A percentile compares a stretch with the other conserved stretches of the same genome.
Conservation (phyloP, 108 stramenopile species). For the Conticribra weissflogii region DNA sequence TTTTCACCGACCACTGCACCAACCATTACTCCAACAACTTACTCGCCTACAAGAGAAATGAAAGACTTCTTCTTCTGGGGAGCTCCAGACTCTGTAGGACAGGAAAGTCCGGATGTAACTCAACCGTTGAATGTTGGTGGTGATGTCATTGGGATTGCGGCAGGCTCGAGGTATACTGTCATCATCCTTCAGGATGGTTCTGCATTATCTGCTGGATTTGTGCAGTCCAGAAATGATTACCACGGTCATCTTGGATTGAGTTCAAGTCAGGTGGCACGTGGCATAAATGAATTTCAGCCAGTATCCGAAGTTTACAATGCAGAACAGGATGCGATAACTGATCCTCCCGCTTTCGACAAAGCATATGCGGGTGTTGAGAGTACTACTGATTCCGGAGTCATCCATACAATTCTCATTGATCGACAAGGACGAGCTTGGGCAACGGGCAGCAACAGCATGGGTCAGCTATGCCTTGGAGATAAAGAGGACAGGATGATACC, state of each 20-base stretch:
- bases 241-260: slow-evolving; percentile 32
- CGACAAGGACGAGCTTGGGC: slow-evolving; percentile 29
- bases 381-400: not conserved
- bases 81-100: slow-evolving; percentile 23
- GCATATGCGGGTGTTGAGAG: slow-evolving; percentile 24
- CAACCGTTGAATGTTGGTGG: slow-evolving; percentile 25
- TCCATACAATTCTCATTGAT: slow-evolving; percentile 17
- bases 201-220: slow-evolving; percentile 18
- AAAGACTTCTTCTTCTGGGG: slow-evolving; percentile 34
- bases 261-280: not conserved
- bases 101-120: slow-evolving; percentile 9
- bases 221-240: slow-evolving; percentile 14
- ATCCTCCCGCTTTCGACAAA: slow-evolving; percentile 24
- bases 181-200: slow-evolving; percentile 20
- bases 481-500: slow-evolving; percentile 21
- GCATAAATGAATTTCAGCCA: slow-evolving; percentile 14
- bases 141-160: slow-evolving; percentile 7
- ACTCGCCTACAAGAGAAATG: not conserved
- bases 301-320: slow-evolving; percentile 14
- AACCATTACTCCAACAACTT: slow-evolving; percentile 16
- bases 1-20: not conserved
- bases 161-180: slow-evolving; percentile 28
- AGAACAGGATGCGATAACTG: not conserved
- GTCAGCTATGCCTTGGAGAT: slow-evolving; percentile 37
- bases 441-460: slow-evolving; percentile 25